Evolutionary conservation across 2,329 filamentous ascomycete species (phyloP), one percentile per base, ranked within the genome.

Genomic region (Fusarium sarcochroum): DNA sequence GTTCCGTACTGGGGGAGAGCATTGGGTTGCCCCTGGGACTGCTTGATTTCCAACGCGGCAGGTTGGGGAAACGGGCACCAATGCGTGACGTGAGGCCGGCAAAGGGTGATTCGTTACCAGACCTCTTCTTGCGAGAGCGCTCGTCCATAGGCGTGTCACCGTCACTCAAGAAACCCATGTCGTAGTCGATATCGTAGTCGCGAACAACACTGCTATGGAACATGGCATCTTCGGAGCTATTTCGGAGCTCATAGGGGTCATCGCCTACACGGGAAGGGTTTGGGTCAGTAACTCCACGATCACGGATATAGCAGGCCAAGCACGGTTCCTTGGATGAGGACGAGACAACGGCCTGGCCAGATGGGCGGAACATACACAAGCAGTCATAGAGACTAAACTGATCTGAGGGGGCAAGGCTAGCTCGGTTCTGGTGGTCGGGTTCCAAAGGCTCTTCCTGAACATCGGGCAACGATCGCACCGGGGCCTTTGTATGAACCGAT

Each of bases 371-470:
- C 91, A 80, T 89, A 94, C 93, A 93, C 74, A 93, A 86, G 79
- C 92, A 95, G 74, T 89, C 85, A 73, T 89, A 89, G 41, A 89
- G 81, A 45, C 83, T 82, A 62, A 83, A 81, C 23, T 79, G 76
- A 25, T 76, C 74, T 9, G 63, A 32, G 47, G 58, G 58, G 41
- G 79, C 80, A 42, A 85, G 81, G 61, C 86, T 83, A 27, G 85
- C 83, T 61, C 85, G 80, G 49, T 84, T 83, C 53, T 86, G 85
- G 35, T 90, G 87, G 21, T 91, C 91, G 54, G 86, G 87, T 77
- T 94, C 91, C 41, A 89, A 80, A 3, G 91, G 90, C 74, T 97
- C 94, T 78, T 98, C 94, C 74, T 94, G 88, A 20, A 98, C 91
- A 73, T 96, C 92, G 17, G 93, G 91, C 65, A 98, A 84, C 52